Conservation (phyloP, 2,329 filamentous ascomycete species). For the Phoma sp. region DNA sequence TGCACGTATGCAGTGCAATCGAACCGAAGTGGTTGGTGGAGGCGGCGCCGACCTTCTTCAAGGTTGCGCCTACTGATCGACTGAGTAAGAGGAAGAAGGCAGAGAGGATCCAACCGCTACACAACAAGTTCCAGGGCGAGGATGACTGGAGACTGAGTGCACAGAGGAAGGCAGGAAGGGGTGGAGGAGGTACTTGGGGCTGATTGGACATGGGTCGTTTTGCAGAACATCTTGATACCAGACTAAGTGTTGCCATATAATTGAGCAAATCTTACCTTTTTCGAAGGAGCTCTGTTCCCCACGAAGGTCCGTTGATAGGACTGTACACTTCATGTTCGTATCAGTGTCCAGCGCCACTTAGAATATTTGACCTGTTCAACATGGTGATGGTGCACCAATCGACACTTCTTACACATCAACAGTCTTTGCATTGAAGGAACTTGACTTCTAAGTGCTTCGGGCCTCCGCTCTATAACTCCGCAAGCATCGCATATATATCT, state of each 20-base stretch:
- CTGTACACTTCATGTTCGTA: no score
- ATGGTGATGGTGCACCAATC: no score
- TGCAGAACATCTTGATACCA: neutral
- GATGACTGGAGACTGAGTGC: slow-evolving; percentile 95
- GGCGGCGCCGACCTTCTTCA: slow-evolving; percentile 98
- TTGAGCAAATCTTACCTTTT: no score
- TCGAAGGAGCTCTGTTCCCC: no score
- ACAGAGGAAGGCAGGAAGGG: slow-evolving; percentile 82
- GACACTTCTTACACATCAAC: no score
- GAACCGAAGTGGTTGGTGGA: slow-evolving; percentile 95
- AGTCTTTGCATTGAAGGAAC: no score
- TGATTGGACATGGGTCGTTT: slow-evolving; percentile 44
- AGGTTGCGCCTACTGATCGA: slow-evolving; percentile 85
- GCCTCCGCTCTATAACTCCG: no score
- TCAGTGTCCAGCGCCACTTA: no score
- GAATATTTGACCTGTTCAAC: no score
- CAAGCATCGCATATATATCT: no score
- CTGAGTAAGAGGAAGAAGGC: slow-evolving; percentile 91
- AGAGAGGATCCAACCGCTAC: slow-evolving; percentile 92
- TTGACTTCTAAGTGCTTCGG: no score
- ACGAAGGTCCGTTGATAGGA: no score
- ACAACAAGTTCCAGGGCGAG: slow-evolving; percentile 89
- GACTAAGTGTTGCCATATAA: neutral
- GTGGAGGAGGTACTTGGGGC: slow-evolving; percentile 94
- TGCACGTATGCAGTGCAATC: slow-evolving; percentile 91